These are phyloP conservation scores for Takashimella tepidaria DNA, from an alignment of 1,284 basidiomycete species.

Conservation along the genomic window DNA sequence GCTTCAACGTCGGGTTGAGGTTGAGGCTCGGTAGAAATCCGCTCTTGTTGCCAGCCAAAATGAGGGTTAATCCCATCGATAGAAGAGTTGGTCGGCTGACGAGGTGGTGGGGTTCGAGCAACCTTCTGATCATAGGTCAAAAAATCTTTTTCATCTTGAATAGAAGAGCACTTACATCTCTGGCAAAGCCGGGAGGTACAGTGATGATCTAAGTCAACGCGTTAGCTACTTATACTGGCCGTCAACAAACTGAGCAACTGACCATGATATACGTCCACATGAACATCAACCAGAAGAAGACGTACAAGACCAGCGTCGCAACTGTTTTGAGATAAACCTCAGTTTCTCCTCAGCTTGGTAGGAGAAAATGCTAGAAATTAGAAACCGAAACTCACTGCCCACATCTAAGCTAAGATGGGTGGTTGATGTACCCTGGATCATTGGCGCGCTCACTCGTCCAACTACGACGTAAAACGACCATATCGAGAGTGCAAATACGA, in stretches of 20 bases:
- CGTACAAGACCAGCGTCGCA: constrained; percentile 57
- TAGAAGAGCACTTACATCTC: constrained; percentile 54
- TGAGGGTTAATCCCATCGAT: not conserved
- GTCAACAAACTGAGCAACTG: constrained; percentile 5
- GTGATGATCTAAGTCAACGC: constrained; percentile 51
- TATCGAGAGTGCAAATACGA: constrained; percentile 29
- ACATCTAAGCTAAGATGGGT: constrained; percentile 52
- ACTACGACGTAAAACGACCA: constrained; percentile 63
- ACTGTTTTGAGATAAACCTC: constrained; percentile 48
- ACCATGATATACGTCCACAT: constrained; percentile 67
- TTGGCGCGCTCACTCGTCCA: constrained; percentile 59
- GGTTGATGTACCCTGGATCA: constrained; percentile 52
- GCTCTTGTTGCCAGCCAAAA: not conserved
- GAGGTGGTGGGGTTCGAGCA: not conserved
- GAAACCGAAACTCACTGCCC: constrained; percentile 56
- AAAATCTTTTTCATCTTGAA: not conserved
- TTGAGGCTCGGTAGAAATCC: not conserved
- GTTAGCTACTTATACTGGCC: not conserved
- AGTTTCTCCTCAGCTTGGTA: not conserved
- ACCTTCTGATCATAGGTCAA: constrained; percentile 24
- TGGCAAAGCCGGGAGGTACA: constrained; percentile 64
- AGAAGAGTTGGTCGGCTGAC: not conserved
- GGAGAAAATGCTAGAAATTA: not conserved
- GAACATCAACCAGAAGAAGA: constrained; percentile 61
- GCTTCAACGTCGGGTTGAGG: not conserved